These are phyloP conservation scores for Crithidia sp. DNA, from an alignment of 208 protist species.

Conservation along the genomic window DNA sequence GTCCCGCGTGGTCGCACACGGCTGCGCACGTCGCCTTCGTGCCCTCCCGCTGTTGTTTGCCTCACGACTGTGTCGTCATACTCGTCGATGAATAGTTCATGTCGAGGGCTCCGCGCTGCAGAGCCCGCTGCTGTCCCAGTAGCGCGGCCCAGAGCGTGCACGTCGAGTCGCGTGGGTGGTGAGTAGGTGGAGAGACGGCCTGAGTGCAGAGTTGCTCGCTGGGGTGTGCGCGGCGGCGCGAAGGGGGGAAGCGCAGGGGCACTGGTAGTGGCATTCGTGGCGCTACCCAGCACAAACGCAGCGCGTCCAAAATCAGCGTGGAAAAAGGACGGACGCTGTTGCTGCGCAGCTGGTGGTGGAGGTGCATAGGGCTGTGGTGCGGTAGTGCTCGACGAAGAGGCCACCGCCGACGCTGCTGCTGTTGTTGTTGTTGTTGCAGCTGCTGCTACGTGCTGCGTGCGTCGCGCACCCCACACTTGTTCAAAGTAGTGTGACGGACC, in stretches of 20 bases:
- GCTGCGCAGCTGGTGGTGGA: neutral
- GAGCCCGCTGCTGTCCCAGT: neutral
- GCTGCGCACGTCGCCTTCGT: neutral
- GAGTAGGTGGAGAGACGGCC: constrained; percentile 3
- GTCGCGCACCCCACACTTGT: neutral
- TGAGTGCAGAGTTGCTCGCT: constrained; percentile 5
- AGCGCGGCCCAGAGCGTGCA: neutral
- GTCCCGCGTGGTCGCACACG: constrained; percentile 61
- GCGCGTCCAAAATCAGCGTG: neutral
- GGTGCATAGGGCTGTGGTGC: constrained; percentile 4
- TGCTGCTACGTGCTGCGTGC: neutral
- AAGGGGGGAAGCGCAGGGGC: neutral
- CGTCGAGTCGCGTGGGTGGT: neutral
- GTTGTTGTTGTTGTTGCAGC: no score
- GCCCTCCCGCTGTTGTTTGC: neutral
- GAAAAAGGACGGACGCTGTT: constrained; percentile 2
- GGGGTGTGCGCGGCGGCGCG: neutral
- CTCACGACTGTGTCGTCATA: constrained; percentile 39
- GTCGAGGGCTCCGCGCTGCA: neutral
- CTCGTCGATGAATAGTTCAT: constrained; percentile 51
- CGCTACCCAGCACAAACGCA: neutral
- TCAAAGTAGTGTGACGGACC: constrained; percentile 5
- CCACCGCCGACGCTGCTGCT: neutral
- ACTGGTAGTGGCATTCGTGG: neutral
- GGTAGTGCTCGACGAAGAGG: neutral